Percentiles rank a stretch among this genome's conserved stretches.
phyloP scores from a whole-genome alignment of 495 filamentous ascomycete genomes.

The Tuber indicum region DNA sequence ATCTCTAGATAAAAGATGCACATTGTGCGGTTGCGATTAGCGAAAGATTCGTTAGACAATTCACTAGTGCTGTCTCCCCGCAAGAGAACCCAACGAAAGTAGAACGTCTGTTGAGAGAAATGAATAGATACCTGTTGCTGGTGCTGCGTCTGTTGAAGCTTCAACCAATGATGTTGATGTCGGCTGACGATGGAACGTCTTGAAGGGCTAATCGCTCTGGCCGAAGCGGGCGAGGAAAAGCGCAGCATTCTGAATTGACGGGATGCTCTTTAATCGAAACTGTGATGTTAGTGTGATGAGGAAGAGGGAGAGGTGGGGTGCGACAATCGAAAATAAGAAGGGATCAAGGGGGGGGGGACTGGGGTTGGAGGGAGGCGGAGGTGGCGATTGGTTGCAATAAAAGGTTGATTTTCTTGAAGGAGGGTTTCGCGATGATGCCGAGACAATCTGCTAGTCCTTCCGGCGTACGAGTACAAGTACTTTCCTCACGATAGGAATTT shows the following conservation, averaged over 20 bases:
- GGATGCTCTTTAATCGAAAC: constrained; percentile 5
- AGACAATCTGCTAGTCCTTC: neutral
- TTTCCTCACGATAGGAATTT: neutral
- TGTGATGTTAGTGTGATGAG: constrained; percentile 9
- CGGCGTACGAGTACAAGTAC: neutral
- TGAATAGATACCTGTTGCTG: constrained; percentile 31
- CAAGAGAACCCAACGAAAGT: neutral
- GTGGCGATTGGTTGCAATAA: constrained; percentile 17
- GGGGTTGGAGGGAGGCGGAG: constrained; percentile 16
- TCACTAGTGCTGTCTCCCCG: neutral
- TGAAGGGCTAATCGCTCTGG: constrained; percentile 35
- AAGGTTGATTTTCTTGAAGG: neutral
- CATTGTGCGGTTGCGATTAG: constrained; percentile 11
- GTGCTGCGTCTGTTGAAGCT: constrained; percentile 15
- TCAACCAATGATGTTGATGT: constrained; percentile 15
- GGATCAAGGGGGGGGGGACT: neutral
- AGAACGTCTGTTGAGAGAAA: neutral
- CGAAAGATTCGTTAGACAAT: neutral
- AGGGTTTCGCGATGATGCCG: neutral
- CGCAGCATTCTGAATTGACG: constrained; percentile 34
- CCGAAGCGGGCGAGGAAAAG: constrained; percentile 32
- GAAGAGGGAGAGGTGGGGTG: constrained; percentile 4
- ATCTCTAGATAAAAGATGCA: constrained; percentile 29
- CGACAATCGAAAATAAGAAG: neutral
- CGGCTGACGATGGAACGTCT: neutral